Evolutionary conservation across 2,329 filamentous ascomycete species (phyloP), one percentile per base, ranked within the genome.

Genomic region (Achaetomium macrosporum): DNA sequence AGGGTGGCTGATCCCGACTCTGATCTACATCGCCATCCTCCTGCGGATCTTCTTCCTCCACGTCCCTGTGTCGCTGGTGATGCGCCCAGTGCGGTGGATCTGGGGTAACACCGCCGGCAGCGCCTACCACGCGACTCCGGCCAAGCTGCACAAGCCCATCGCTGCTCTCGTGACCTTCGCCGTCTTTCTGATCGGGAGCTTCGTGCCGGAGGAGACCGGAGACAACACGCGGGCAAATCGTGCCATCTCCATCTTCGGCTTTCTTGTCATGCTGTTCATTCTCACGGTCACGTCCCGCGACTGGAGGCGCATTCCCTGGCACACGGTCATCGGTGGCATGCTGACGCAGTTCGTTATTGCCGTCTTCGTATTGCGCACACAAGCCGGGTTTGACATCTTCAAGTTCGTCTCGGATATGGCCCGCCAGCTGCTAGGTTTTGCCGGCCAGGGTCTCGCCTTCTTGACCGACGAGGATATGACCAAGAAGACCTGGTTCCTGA

Each of bases 281-380:
- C 82, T 96, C 60, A 93, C 80, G 70, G 64, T 65, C 13, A 93
- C 88, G 1, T 95, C 90, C 39, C 79, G 74, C 53, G 77, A 90
- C 68, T 81, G 87, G 60, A 82, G 66, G 53, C 67, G 64, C 35
- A 75, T 87, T 60, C 78, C 82, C 59, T 90, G 85, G 85, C 85
- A 87, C 64, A 88, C 87, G 1, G 87, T 96, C 61, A 88, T 95
- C 56, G 88, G 87, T 36, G 91, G 91, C 55, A 93, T 95, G 85
- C 75, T 95, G 40, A 76, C 85, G 11, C 91, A 96, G 69, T 96
- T 91, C 71, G 76, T 96, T 65, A 79, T 96, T 58, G 90, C 89
- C 4, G 76, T 96, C 12, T 96, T 96, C 63, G 91, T 96, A 44
- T 76, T 96, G 61, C 82, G 90, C 44, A 93, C 90, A 3, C 71